Base-by-base conservation (phyloP, 768 basidiomycete species). In the Mycena chlorophos region DNA sequence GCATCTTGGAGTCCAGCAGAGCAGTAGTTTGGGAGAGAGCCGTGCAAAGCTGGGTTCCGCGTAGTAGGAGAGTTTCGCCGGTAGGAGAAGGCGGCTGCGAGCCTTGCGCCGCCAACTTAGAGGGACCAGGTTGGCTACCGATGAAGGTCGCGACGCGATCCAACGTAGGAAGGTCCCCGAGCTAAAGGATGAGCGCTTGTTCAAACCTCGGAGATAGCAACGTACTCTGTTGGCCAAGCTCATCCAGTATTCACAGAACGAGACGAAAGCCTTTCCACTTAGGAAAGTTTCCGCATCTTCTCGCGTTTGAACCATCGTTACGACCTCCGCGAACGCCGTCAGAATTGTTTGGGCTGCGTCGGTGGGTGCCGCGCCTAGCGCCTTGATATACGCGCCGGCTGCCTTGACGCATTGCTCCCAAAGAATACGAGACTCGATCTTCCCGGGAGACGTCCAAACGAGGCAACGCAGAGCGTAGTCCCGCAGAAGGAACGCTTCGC, bases 241-340 rank as follows among this genome's bases (percentile, higher is more conserved):
- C 61, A 83, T 78, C 84, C 90, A 90, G 51, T 81, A 83, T 59
- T 91, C 88, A 65, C 88, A 90, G 66, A 88, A 81, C 6, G 74
- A 73, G 14, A 82, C 57, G 63, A 88, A 92, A 0, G 77, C 74
- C 45, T 71, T 76, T 2, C 83, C 83, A 16, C 68, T 68, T 52
- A 82, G 59, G 58, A 87, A 86, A 0, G 29, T 58, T 2, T 54
- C 65, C n/a, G 49, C 58, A 59, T 75, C 78, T 27, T 54, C 50
- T 57, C 75, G 66, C 17, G 65, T 58, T 61, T 79, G 74, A 0
- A 76, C 76, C 39, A 70, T 60, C 3, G 55, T 61, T n/a, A 84
- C 67, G 2, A 88, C 56, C 17, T 74, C 72, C 5, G 70, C 69
- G 53, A 82, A 83, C 1, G 75, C 68, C 0, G 67, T 57, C 14